phyloP scores from a whole-genome alignment of 2,329 filamentous ascomycete genomes.

The Cladorrhinum sp. region DNA sequence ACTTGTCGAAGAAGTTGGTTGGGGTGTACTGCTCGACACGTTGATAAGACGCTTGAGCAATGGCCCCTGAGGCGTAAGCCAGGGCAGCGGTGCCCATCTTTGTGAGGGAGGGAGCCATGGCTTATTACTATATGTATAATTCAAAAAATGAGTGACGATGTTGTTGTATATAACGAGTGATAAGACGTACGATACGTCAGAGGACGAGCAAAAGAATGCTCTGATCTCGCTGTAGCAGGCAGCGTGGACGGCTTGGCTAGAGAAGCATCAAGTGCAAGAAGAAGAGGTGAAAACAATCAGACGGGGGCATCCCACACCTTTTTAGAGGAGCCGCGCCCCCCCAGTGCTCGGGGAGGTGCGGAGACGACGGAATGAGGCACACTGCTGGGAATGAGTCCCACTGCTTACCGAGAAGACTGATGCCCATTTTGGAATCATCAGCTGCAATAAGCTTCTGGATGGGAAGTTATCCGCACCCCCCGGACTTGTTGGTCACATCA shows the following conservation, averaged over 20 bases:
- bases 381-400: not conserved
- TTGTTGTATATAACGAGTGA: conserved; percentile 28
- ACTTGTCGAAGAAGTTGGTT: conserved; percentile 49
- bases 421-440: conserved; percentile 14
- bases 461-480: not conserved
- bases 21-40: conserved; percentile 41
- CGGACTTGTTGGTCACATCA: not conserved
- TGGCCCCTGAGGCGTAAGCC: conserved; percentile 33
- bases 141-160: conserved; percentile 36
- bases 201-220: conserved; percentile 37
- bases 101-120: conserved; percentile 42
- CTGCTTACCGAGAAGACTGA: conserved; percentile 1
- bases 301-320: conserved; percentile 9
- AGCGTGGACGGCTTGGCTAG: conserved; percentile 21
- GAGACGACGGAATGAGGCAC: not conserved
- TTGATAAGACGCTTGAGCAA: conserved; percentile 35
- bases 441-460: not conserved
- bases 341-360: conserved; percentile 3
- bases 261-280: conserved; percentile 19
- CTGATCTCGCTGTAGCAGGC: too few species aligned
- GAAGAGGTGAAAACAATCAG: conserved; percentile 1
- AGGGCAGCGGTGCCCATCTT: conserved; percentile 39
- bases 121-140: conserved; percentile 8
- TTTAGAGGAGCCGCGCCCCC: conserved; percentile 4
- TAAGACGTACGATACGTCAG: conserved; percentile 46